Evolutionary conservation across 1,284 basidiomycete genomes (phyloP).

Genomic region (Singerocomus inundabilis): DNA sequence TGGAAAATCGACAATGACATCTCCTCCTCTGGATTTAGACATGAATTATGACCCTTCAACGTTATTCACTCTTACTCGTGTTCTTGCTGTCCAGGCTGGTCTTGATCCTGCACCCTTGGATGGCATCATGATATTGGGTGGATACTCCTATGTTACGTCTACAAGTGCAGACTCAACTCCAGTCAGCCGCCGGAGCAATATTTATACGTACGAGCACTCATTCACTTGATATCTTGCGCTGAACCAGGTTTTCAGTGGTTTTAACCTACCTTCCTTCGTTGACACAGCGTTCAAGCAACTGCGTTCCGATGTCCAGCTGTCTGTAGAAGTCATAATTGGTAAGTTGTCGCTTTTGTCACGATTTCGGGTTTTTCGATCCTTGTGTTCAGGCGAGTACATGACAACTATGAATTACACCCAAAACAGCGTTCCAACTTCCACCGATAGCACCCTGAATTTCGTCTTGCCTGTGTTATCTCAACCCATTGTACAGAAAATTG

Average conservation of each 20-base stretch:
- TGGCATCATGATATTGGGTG: constrained; percentile 68
- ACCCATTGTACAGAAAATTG: constrained; percentile 80
- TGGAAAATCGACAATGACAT: constrained; percentile 57
- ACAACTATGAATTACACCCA: constrained; percentile 68
- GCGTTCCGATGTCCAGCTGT: constrained; percentile 59
- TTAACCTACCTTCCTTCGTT: constrained; percentile 67
- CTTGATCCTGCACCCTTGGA: constrained; percentile 64
- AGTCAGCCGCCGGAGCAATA: constrained; percentile 42
- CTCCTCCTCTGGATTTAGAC: constrained; percentile 58
- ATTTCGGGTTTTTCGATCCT: not conserved
- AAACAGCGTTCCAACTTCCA: constrained; percentile 52
- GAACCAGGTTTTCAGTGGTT: constrained; percentile 45
- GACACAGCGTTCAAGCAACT: constrained; percentile 66
- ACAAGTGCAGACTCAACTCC: constrained; percentile 39
- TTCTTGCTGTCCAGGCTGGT: constrained; percentile 64
- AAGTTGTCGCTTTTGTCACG: not conserved
- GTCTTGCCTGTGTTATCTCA: constrained; percentile 72
- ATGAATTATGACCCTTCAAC: constrained; percentile 74
- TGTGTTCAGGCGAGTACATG: constrained; percentile 53
- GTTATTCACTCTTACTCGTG: constrained; percentile 70
- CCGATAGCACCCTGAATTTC: constrained; percentile 61
- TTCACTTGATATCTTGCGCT: constrained; percentile 10
- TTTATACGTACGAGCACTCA: constrained; percentile 48
- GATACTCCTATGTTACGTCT: constrained; percentile 56
- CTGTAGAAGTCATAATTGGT: constrained; percentile 61